Evolutionary conservation across 106 monocot genomes (phyloP).

Genomic region (Platanthera zijinensis): DNA sequence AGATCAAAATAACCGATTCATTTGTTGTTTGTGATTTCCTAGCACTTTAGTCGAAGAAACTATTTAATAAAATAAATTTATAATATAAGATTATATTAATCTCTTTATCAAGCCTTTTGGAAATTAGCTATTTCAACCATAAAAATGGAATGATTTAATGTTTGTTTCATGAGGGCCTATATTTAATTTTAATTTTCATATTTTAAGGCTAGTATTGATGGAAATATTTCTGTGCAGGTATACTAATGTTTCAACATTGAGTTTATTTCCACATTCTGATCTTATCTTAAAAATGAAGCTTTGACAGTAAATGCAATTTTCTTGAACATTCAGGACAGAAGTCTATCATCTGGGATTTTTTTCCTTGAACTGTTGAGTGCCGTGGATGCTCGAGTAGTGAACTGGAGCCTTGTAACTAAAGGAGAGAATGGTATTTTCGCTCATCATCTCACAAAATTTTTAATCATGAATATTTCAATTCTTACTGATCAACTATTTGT

Average conservation of each 20-base stretch:
- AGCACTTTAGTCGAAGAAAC: background rate
- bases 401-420: conserved; percentile 76
- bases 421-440: conserved; percentile 52
- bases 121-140: background rate
- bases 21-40: background rate
- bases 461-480: background rate
- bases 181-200: background rate
- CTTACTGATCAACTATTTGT: too few species aligned
- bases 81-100: background rate
- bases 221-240: background rate
- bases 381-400: conserved; percentile 69
- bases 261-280: background rate
- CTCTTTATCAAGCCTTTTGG: background rate
- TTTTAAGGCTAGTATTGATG: background rate
- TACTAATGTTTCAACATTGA: background rate
- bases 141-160: background rate
- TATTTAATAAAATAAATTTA: background rate
- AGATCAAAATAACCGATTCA: background rate
- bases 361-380: conserved; percentile 70
- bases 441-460: background rate
- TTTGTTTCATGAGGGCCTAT: background rate
- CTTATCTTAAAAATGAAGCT: background rate
- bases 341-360: conserved; percentile 68
- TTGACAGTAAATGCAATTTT: background rate
- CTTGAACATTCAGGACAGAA: conserved; percentile 50